phyloP scores from a whole-genome alignment of 805 yeast species.

The Cyberlindnera mrakii region DNA sequence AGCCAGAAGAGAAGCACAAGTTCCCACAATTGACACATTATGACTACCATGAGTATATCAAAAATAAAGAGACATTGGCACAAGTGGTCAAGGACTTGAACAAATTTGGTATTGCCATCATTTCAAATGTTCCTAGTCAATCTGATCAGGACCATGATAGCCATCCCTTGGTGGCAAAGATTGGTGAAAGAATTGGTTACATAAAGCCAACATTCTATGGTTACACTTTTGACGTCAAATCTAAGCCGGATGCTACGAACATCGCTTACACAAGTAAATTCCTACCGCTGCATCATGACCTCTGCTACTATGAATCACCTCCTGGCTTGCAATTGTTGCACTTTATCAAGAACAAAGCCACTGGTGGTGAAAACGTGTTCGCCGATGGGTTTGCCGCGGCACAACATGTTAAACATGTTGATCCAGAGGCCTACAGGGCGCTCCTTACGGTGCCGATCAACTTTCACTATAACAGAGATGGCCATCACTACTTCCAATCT shows the following conservation, averaged over 20 bases:
- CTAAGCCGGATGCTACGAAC: conserved; percentile 49
- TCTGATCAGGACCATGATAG: conserved; percentile 21
- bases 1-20: conserved; percentile 14
- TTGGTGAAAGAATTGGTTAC: conserved; percentile 57
- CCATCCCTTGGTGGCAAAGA: conserved; percentile 29
- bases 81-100: conserved; percentile 41
- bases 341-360: conserved; percentile 42
- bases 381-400: conserved; percentile 69
- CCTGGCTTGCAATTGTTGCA: conserved; percentile 75
- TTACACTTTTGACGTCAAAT: conserved; percentile 58
- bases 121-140: conserved; percentile 54
- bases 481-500: conserved; percentile 53
- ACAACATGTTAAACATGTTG: conserved; percentile 42
- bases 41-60: conserved; percentile 12
- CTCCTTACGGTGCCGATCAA: conserved; percentile 58
- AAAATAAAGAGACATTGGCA: conserved; percentile 20
- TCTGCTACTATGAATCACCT: conserved; percentile 71
- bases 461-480: conserved; percentile 59
- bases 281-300: conserved; percentile 73
- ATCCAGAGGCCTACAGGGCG: conserved; percentile 60
- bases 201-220: conserved; percentile 70
- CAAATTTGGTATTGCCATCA: conserved; percentile 49
- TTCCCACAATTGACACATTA: conserved; percentile 11
- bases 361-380: conserved; percentile 65
- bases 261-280: conserved; percentile 62